Base-by-base conservation (phyloP, 805 yeast genomes). In the Pichia exigua region DNA sequence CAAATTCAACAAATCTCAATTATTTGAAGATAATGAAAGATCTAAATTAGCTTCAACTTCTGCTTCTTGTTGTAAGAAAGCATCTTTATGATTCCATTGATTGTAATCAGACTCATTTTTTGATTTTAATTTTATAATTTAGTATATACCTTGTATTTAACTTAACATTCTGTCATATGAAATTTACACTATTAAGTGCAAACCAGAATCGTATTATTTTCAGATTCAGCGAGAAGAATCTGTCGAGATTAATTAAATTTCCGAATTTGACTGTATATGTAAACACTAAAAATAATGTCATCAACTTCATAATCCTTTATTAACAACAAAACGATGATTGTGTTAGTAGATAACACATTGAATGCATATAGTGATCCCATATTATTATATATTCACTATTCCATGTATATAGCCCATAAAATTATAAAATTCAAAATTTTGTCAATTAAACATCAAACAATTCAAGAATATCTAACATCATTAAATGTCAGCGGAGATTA, bases 1-100 rank as follows among this genome's bases (percentile, higher is more conserved):
- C 67, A 59, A 65, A 24, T 80, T 84, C 70, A 86, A 86, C 76
- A 81, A 85, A 71, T 81, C 87, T 7, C 62, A 68, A 52, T 76
- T 69, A 52, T 66, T 64, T 39, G 64, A 56, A 30, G 60, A 57
- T 10, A 57, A 47, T 18, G 49, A 55, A 17, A 58, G 48, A 27
- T 47, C 56, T 21, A 57, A 59, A 44, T 53, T 59, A 48, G 59
- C 59, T 54, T 38, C 57, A n/a, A 43, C 52, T 43, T 35, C 46
- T 24, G 42, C 58, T 13, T 30, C 53, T n/a, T 61, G 73, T 66
- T 55, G 71, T 57, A 52, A 52, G 54, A 54, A 61, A 67, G 47
- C 64, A 59, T 52, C 69, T 65, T 21, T 73, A 67, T 41, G 66
- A 42, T 47, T 28, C 18, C n/a, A 28, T 28, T 40, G 39, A n/a